Conservation (phyloP, 345 rosid genomes). For the Gossypioides kirkii region DNA sequence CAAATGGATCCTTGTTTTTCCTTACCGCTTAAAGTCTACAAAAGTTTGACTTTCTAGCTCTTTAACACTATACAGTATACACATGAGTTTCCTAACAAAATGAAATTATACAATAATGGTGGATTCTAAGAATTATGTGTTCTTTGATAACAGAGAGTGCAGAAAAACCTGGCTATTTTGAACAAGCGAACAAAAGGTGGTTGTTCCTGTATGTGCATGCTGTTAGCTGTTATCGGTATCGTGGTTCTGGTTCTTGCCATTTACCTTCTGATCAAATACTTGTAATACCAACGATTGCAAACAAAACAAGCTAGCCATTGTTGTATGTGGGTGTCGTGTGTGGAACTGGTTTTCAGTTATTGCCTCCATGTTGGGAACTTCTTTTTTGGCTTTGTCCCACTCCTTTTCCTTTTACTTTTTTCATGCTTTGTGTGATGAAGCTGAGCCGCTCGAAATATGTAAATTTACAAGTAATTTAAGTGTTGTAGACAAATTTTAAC, state of each 20-base stretch:
- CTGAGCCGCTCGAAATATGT: background rate
- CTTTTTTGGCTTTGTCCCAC: background rate
- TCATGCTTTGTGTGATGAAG: background rate
- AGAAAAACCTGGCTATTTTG: constrained; percentile 81
- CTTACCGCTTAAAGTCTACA: background rate
- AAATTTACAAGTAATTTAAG: background rate
- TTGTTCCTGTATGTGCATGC: constrained; percentile 88
- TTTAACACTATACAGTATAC: too few relatives aligned
- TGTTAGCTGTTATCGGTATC: constrained; percentile 65
- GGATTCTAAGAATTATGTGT: background rate
- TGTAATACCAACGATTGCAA: constrained; percentile 32
- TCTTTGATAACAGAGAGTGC: constrained; percentile 62
- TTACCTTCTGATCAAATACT: constrained; percentile 63
- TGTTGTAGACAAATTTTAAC: background rate
- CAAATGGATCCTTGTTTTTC: background rate
- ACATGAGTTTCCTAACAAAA: background rate
- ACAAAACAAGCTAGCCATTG: background rate
- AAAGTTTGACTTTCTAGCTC: background rate
- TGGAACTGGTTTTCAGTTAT: constrained; percentile 1
- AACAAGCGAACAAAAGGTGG: constrained; percentile 91
- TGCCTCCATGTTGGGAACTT: constrained; percentile 8
- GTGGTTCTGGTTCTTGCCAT: constrained; percentile 64
- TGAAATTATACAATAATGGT: background rate
- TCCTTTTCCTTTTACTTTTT: background rate
- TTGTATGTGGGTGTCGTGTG: constrained; percentile 3